Percentiles rank a stretch among this genome's conserved stretches.
These are phyloP conservation scores for Acanthochlamys bracteata DNA, from an alignment of 106 monocot genomes.

Conservation along the genomic window DNA sequence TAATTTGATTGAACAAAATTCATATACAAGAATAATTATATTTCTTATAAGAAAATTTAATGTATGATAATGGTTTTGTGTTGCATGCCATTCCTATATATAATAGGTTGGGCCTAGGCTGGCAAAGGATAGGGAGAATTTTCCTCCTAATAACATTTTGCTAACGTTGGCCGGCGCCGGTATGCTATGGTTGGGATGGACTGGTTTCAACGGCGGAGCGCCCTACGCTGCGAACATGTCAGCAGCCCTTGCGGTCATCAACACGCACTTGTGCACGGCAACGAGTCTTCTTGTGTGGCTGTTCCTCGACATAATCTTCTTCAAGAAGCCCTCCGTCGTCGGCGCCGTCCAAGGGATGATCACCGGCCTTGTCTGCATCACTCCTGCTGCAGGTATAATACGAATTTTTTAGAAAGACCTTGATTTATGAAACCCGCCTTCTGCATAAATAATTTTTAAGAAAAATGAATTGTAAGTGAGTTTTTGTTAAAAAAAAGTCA, in stretches of 20 bases:
- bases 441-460: too few relatives aligned
- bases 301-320: slow-evolving; percentile 47
- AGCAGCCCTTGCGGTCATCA: slow-evolving; percentile 34
- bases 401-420: too few relatives aligned
- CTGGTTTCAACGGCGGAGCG: slow-evolving; percentile 46
- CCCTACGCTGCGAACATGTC: slow-evolving; percentile 38
- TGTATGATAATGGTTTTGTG: too few relatives aligned
- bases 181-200: slow-evolving; percentile 46
- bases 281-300: slow-evolving; percentile 58
- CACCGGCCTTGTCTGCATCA: slow-evolving; percentile 74
- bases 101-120: slow-evolving; percentile 34
- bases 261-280: slow-evolving; percentile 51
- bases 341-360: slow-evolving; percentile 78
- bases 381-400: slow-evolving; percentile 65
- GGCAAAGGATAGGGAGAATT: slow-evolving; percentile 35
- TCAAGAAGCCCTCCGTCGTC: slow-evolving; percentile 57
- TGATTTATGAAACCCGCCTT: too few relatives aligned
- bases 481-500: too few relatives aligned
- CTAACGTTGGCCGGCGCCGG: slow-evolving; percentile 38
- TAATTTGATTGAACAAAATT: too few relatives aligned
- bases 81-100: too few relatives aligned
- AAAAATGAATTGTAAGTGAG: too few relatives aligned
- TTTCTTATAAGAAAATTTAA: too few relatives aligned
- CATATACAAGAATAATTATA: too few relatives aligned
- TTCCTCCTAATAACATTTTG: slow-evolving; percentile 41